Evolutionary conservation across 768 basidiomycete genomes (phyloP), one percentile per base, ranked within the genome.

Genomic region (Symmetrospora coprosmae): DNA sequence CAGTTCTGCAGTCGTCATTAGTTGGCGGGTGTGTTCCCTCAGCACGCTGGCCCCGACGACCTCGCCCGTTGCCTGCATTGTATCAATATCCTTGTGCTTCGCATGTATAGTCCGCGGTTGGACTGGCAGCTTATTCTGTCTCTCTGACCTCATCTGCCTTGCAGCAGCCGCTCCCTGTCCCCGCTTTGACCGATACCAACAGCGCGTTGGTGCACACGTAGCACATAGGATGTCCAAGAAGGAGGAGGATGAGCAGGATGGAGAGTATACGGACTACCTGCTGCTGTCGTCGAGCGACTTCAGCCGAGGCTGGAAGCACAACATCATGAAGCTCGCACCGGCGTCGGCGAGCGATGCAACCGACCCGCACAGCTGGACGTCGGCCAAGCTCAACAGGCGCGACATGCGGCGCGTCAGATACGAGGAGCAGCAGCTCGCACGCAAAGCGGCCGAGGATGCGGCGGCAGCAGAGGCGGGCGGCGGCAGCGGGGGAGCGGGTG

Each of bases 291-390:
- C 39, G 19, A 58, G 55, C 23, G 55, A 43, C 13, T 37, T 58
- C n/a, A 58, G 41, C 17, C 55, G 46, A 27, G 55, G 55, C 43
- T 58, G 55, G 55, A 40, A 43, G 55, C 55, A 58, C 55, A 58
- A 58, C 33, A 58, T 58, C 41, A 58, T 58, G 55, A 39, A 43
- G n/a, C 43, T 58, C 19, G 55, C 55, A 33, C 55, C 55, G 21
- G 55, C 55, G 43, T 13, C 31, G 21, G 23, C 38, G 28, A 46
- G 40, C 43, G 55, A 58, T 30, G 43, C 28, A 27, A 47, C 55
- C 9, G 41, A 58, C 46, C 39, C 43, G 39, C 25, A 25, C 28
- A 40, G 46, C 25, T 58, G 55, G 55, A 47, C 40, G 30, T 39
- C 33, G 34, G 55, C 55, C 14, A 58, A 58, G 55, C 55, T 58